Conservation (phyloP, 495 filamentous ascomycete species). For the Lepidopterella palustris region DNA sequence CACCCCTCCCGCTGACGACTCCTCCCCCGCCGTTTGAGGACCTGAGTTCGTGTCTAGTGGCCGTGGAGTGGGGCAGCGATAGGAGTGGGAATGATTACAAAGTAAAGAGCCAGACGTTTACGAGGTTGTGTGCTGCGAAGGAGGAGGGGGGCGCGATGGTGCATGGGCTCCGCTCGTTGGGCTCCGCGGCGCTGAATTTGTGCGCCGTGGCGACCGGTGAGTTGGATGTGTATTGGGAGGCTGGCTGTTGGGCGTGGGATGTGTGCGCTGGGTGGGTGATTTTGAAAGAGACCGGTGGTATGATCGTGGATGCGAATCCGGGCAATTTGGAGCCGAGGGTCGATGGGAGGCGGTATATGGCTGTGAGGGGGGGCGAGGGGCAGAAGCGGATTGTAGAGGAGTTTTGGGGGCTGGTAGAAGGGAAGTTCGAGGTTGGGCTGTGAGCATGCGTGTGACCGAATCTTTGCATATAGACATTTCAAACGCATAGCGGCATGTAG, state of each 20-base stretch:
- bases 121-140: constrained; percentile 51
- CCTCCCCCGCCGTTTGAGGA: constrained; percentile 48
- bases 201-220: constrained; percentile 74
- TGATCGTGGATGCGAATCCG: constrained; percentile 70
- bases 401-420: constrained; percentile 61
- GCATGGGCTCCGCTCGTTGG: constrained; percentile 66
- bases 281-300: constrained; percentile 74
- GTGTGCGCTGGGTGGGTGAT: constrained; percentile 90
- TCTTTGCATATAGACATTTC: too few species aligned
- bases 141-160: constrained; percentile 78
- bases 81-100: constrained; percentile 69
- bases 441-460: background rate
- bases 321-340: constrained; percentile 67
- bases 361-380: constrained; percentile 61
- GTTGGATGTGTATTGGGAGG: constrained; percentile 87
- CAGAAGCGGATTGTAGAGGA: constrained; percentile 74
- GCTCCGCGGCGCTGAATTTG: constrained; percentile 77
- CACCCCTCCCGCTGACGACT: constrained; percentile 48
- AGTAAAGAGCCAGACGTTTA: constrained; percentile 64
- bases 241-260: constrained; percentile 93
- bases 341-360: constrained; percentile 75
- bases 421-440: constrained; percentile 45
- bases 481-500: too few species aligned
- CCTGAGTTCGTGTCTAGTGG: constrained; percentile 57
- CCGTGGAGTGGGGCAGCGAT: constrained; percentile 72